Evolutionary conservation across 2,329 filamentous ascomycete species (phyloP), one percentile per base, ranked within the genome.

Genomic region (Curvularia spicifera): DNA sequence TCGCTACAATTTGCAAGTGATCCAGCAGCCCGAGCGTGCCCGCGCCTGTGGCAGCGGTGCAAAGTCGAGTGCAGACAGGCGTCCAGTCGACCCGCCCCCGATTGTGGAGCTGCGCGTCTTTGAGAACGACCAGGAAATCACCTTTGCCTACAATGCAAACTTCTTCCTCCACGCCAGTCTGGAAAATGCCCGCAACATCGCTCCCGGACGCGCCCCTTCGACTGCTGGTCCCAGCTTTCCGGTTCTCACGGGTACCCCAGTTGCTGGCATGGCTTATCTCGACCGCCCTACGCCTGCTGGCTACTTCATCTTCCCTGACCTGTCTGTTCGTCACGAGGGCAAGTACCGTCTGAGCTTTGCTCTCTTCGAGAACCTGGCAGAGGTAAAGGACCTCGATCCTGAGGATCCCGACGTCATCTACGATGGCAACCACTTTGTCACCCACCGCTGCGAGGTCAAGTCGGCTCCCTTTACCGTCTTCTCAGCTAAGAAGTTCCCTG

Each of bases 401-500:
- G 85, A 77, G 68, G 78, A 75, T 71, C 82, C 65, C 65, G 78
- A 65, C 43, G 73, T 72, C 33, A 79, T 79, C 58, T 76, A 77
- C 22, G 78, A 76, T 48, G 66, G 74, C 47, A 76, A 77, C 45
- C 76, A 79, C 15, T 89, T 85, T 57, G 91, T 96, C 63, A 89
- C 93, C 71, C 94, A 92, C 80, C 86, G 93, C 53, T 86, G 97
- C 79, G 92, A 97, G 76, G 90, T 97, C 70, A 93, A 94, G 81
- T 96, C 95, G 0, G 80, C 84, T 12, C 87, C 91, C 0, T 98
- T 99, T 76, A 88, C 87, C 48, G 95, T 98, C 42, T 98, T 85
- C 81, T 97, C 93, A 69, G 95, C 95, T 51, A 99, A 98, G 87
- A 98, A 97, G 81, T 99, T 99, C 80, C 95, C 95, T 15, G 95